A percentile compares a stretch with the other conserved stretches of the same genome.
Conservation (phyloP, 2,329 filamentous ascomycete species). For the Pseudocercospora ulei region DNA sequence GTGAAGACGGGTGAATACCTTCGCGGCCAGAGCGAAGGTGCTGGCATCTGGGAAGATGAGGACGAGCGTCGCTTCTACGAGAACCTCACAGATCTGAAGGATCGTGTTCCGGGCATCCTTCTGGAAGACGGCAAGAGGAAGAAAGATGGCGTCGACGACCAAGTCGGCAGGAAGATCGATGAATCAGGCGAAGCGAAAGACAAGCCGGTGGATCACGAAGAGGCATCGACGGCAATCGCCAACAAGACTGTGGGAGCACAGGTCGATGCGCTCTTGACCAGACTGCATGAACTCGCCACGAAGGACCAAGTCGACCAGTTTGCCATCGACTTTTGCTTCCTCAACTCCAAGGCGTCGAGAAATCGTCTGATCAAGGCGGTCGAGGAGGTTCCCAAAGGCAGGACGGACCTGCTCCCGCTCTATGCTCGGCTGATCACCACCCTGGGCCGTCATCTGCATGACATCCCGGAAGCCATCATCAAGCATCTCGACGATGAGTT, state of each 20-base stretch:
- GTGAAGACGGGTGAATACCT: constrained; percentile 92
- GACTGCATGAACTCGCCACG: constrained; percentile 80
- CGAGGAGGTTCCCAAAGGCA: constrained; percentile 88
- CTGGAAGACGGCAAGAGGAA: constrained; percentile 94
- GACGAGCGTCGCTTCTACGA: constrained; percentile 97
- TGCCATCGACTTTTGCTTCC: constrained; percentile 92
- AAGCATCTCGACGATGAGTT: constrained; percentile 94
- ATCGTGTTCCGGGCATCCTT: constrained; percentile 86
- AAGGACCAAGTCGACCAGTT: constrained; percentile 88
- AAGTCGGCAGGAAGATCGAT: constrained; percentile 66
- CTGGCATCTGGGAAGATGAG: constrained; percentile 97
- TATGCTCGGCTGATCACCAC: constrained; percentile 93
- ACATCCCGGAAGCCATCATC: constrained; percentile 84
- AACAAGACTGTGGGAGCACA: constrained; percentile 98
- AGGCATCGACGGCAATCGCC: constrained; percentile 84
- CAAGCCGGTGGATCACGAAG: constrained; percentile 56
- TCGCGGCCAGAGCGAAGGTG: constrained; percentile 75
- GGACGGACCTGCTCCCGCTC: constrained; percentile 77
- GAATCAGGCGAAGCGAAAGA: constrained; percentile 40
- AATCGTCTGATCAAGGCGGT: constrained; percentile 88
- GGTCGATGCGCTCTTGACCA: constrained; percentile 78
- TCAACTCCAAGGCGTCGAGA: constrained; percentile 95
- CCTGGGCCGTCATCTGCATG: constrained; percentile 83
- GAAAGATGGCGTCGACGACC: constrained; percentile 70
- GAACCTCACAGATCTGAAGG: constrained; percentile 87